A percentile compares a stretch with the other conserved stretches of the same genome.
These are phyloP conservation scores for Suhomyces emberorum DNA, from an alignment of 805 yeast species.

Conservation along the genomic window DNA sequence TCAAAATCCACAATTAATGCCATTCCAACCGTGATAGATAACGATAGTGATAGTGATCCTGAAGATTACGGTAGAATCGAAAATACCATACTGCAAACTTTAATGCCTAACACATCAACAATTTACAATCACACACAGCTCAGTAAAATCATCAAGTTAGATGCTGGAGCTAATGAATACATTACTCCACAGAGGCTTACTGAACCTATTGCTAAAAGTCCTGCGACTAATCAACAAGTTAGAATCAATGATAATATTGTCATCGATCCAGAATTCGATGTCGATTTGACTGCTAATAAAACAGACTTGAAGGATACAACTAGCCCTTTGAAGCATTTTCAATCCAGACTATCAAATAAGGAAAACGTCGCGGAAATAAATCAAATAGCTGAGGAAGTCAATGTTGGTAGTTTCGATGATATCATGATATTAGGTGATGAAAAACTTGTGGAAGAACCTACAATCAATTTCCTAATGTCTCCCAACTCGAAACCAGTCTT, in stretches of 20 bases:
- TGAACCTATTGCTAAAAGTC: slow-evolving; percentile 30
- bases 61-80: slow-evolving; percentile 22
- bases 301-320: slow-evolving; percentile 17
- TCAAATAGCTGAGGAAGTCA: slow-evolving; percentile 1
- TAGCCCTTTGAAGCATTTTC: slow-evolving; percentile 22
- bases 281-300: slow-evolving; percentile 4
- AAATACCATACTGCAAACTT: slow-evolving; percentile 18
- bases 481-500: slow-evolving; percentile 34
- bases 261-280: slow-evolving; percentile 12
- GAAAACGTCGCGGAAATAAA: neutral
- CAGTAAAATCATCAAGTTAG: slow-evolving; percentile 13
- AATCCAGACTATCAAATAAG: neutral
- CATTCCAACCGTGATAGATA: slow-evolving; percentile 17
- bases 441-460: slow-evolving; percentile 24
- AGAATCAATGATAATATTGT: slow-evolving; percentile 18
- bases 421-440: slow-evolving; percentile 2
- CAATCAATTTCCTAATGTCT: slow-evolving; percentile 27
- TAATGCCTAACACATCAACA: slow-evolving; percentile 11
- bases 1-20: neutral
- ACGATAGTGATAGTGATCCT: slow-evolving; percentile 25
- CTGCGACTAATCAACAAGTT: slow-evolving; percentile 22
- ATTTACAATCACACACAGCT: slow-evolving; percentile 17
- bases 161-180: slow-evolving; percentile 13
- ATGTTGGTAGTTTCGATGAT: neutral
- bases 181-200: slow-evolving; percentile 30